Evolutionary conservation across 495 filamentous ascomycete species (phyloP), one percentile per base, ranked within the genome.

Genomic region (Penicillium tannophilum): DNA sequence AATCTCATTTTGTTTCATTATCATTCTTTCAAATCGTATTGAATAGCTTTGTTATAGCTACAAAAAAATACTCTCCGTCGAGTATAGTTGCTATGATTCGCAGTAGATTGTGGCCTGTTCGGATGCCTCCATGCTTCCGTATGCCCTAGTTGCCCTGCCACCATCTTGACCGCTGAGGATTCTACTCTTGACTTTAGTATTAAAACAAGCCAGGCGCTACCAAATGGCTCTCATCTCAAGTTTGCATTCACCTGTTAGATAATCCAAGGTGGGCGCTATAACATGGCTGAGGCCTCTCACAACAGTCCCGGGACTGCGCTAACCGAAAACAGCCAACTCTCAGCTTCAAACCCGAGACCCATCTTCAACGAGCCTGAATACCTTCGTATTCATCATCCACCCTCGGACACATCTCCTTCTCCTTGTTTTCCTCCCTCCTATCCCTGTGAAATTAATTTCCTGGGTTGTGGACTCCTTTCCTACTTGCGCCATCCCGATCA

Each of bases 251-350:
- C 12, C 5, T 17, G 12, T n/a, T n/a, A 17, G 6, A 41, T 11
- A 17, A 12, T 41, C 16, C 4, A 47, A 47, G 44, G 26, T 31
- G 24, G 46, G 16, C 16, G 39, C 16, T 33, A 17, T 16, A 31
- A 47, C 23, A 49, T 30, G 4, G 14, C 46, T 28, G 24, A 49
- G 46, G 23, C 26, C 46, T 49, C 24, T 49, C 46, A 49, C 24
- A 42, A 28, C 59, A 58, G 14, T 66, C 53, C 56, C 59, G 58
- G 58, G 58, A 48, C 56, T 36, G 61, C 75, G 66, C 75, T 76
- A 76, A 76, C 75, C 75, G 67, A 74, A 78, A 74, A 63, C 75
- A 76, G 75, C 70, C 56, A 72, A 68, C 67, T 54, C 66, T 73
- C 71, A 70, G 71, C 64, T 71, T 71, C 71, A 71, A 62, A 71